Base-by-base conservation (phyloP, 2,329 filamentous ascomycete genomes). In the Clonostachys rhizophaga region DNA sequence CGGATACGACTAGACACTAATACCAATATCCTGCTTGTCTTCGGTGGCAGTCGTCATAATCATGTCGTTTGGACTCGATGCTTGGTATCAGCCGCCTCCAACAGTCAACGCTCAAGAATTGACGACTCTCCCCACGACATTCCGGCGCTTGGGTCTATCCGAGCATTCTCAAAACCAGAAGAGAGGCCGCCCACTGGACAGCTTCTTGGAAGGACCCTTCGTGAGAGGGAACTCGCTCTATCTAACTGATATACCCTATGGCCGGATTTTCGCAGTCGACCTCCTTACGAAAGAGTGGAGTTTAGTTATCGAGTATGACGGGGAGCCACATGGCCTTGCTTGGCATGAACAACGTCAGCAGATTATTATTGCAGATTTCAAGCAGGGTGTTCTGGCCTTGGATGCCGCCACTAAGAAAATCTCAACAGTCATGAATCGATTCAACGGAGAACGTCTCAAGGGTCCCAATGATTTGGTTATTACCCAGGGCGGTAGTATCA, bases 121-220 rank as follows among this genome's bases (percentile, higher is more conserved):
- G 11, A 17, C 35, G 16, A 41, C 24, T n/a, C 47, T 51, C 6
- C 49, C 49, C n/a, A 5, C 49, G 11, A 18, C 40, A 16, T 49
- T 36, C 42, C 43, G 47, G 39, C 47, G 34, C 3, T 34, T 43
- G 3, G 47, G 49, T 13, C 34, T n/a, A 2, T 49, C 47, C 4
- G 49, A 51, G 14, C 49, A 51, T 33, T 51, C 44, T 13, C 41
- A 42, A 39, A 51, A 51, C 42, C 49, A 51, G 40, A 51, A 51
- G 43, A 37, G 49, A 43, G 49, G 44, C 2, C 40, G 47, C 5
- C 9, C 34, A 1, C 20, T 51, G n/a, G 49, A 51, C 36, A 43
- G 37, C 30, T 51, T 51, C 16, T 43, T 51, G 12, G 44, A 47
- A 34, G 46, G 46, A 9, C 46, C 46, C 5, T 14, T 47, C n/a